A percentile compares a stretch with the other conserved stretches of the same genome.
phyloP scores from a whole-genome alignment of 306 rosid species.

The Astragalus glycyphyllos region DNA sequence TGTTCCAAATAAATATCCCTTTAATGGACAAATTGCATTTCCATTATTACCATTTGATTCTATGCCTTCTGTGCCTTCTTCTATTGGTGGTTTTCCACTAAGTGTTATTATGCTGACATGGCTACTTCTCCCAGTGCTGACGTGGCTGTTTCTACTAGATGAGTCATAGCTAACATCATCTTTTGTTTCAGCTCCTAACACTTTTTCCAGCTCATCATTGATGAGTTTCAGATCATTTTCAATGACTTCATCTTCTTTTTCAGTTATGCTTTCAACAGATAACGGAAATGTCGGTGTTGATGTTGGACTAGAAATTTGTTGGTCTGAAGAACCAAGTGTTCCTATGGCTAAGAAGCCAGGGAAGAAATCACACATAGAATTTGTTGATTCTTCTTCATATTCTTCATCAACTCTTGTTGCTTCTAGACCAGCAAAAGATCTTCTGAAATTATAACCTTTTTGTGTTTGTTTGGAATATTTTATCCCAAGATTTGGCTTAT shows the following conservation, averaged over 20 bases:
- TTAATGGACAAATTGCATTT: constrained; percentile 74
- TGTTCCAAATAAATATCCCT: constrained; percentile 85
- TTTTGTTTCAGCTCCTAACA: constrained; percentile 74
- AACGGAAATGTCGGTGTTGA: constrained; percentile 82
- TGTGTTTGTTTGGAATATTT: constrained; percentile 66
- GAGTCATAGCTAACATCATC: constrained; percentile 75
- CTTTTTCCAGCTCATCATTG: constrained; percentile 90
- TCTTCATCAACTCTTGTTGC: constrained; percentile 63
- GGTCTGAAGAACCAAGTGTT: constrained; percentile 82
- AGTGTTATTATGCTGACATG: constrained; percentile 87
- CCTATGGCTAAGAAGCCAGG: constrained; percentile 98
- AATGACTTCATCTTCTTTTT: constrained; percentile 81
- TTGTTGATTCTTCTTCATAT: constrained; percentile 57
- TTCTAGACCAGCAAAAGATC: constrained; percentile 74
- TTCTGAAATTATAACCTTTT: constrained; percentile 59
- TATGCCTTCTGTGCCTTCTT: constrained; percentile 33
- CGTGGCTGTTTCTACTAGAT: constrained; percentile 84
- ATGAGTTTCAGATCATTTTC: constrained; percentile 87
- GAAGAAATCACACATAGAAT: constrained; percentile 68
- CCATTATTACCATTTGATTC: constrained; percentile 57
- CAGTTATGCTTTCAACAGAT: constrained; percentile 82
- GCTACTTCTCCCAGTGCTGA: constrained; percentile 86
- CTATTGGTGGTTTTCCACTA: constrained; percentile 74
- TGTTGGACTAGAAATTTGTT: constrained; percentile 53
- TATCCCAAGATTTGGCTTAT: constrained; percentile 57